Base-by-base conservation (phyloP, 2,329 filamentous ascomycete species). In the Stagonosporopsis chrysanthemi region DNA sequence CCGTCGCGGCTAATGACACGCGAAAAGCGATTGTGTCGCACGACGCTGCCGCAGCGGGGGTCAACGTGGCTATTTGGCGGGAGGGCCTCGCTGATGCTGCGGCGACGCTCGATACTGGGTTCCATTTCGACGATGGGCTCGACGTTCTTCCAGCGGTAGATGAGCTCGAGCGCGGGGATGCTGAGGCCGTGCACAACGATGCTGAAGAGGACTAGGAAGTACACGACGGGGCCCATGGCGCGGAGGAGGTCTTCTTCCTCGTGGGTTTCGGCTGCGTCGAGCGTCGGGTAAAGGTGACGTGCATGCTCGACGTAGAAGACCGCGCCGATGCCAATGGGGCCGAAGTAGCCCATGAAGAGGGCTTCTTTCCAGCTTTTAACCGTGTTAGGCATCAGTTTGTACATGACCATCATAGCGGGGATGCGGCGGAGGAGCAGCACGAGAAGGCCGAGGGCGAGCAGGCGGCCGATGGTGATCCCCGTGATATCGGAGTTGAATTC, bases 341-440 rank as follows among this genome's bases (percentile, higher is more conserved):
- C 79, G 58, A 80, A 80, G 57, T 86, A 86, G 0, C 85, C 85
- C 83, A 87, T 84, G 56, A 87, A 87, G 0, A 87, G 65, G 0
- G 84, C 85, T 57, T 87, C 84, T 62, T 82, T 83, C 78, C 81
- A 86, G 63, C 79, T 74, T n/a, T 79, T 78, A 53, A 82, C 79
- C 0, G 81, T 78, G 2, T 74, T 73, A 0, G 84, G 83, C 81
- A 87, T 84, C 6, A 84, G 73, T 62, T 82, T 84, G 70, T 86
- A 87, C 1, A 79, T 75, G 9, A 82, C 47, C 45, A 87, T 69
- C 9, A 86, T 80, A 2, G 84, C 80, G 0, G 85, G 85, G 26
- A 87, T 84, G 1, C 85, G 82, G 14, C 85, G 81, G 60, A 87
- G 82, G 6, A 82, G 29, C 7, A 86, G 70, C 1, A 86, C 77